Evolutionary conservation across 2,329 filamentous ascomycete species (phyloP), one percentile per base, ranked within the genome.

Genomic region (Magnaporthiopsis rhizophila): DNA sequence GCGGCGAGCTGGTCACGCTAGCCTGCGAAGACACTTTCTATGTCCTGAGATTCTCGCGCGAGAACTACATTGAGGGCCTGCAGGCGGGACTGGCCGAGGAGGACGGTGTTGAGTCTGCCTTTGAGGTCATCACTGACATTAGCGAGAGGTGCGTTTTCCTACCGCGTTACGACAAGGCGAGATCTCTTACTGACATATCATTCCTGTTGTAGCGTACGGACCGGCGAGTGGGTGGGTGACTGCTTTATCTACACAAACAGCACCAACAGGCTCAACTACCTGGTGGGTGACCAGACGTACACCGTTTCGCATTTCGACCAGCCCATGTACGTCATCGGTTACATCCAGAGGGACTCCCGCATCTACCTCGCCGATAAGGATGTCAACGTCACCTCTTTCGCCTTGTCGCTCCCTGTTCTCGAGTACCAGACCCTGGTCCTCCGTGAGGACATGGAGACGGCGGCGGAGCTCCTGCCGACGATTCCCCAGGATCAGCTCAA

Each of bases 201-300:
- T 28, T 8, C 24, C 12, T n/a, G 45, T 26, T 63, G 64, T 67
- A 91, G 89, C 68, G 92, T 98, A 62, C 90, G 91, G 68, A 97
- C 94, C 26, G 95, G 94, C 70, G 91, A 96, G 79, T 99, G 95
- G 95, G 91, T 99, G 65, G 95, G 95, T 67, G 95, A 99, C 79
- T 97, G 94, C 80, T 97, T 99, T 83, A 93, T 98, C 75, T 99
- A 98, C 83, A 97, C 95, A 64, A 98, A 96, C 82, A 90, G 85
- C 75, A 96, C 93, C 12, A 97, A 98, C 82, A 90, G 95, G 67
- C 83, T 99, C 66, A 98, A 98, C 81, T 98, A 98, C 79, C 86
- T 99, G 28, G 94, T 99, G 18, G 95, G 95, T 69, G 95, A 98
- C 78, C 93, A 98, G 79, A 96, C 92, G 18, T 97, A 98, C 82